These are phyloP conservation scores for Petunia hybrid DNA, from an alignment of 305 asterid genomes.

Conservation along the genomic window DNA sequence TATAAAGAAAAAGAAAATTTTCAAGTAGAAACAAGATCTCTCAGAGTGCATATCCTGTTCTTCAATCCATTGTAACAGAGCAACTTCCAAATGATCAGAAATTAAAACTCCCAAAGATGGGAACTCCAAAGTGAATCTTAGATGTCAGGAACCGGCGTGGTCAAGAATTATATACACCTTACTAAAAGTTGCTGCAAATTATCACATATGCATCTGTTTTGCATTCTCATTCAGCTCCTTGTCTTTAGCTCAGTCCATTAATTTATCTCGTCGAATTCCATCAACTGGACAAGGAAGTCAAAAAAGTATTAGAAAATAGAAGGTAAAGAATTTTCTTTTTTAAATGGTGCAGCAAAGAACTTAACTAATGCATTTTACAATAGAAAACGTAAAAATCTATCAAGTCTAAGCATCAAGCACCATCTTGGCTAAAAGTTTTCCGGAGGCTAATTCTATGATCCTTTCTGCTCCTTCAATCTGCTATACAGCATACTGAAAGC, in stretches of 20 bases:
- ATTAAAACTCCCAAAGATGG: not conserved
- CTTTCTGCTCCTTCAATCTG: not conserved
- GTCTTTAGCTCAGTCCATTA: not conserved
- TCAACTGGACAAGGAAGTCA: not conserved
- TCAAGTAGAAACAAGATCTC: not conserved
- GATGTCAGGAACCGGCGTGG: not conserved
- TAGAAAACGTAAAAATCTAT: not conserved
- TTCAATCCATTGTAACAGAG: not conserved
- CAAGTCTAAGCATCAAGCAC: not conserved
- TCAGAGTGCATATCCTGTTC: not conserved
- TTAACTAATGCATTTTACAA: not conserved
- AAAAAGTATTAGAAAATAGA: not conserved
- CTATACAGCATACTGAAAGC: no score
- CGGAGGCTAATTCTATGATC: not conserved
- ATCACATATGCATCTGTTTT: not conserved
- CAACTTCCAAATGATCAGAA: not conserved
- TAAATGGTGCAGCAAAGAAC: no score
- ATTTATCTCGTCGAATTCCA: conserved; percentile 25
- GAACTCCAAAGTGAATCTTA: not conserved
- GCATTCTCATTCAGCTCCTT: not conserved
- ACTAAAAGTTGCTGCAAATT: not conserved
- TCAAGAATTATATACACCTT: conserved; percentile 21
- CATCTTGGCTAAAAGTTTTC: not conserved
- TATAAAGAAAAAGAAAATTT: not conserved
- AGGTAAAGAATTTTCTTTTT: not conserved